Percentiles rank a stretch among this genome's conserved stretches.
phyloP scores from a whole-genome alignment of 176 grass and related monocot genomes.

The Juncus inflexus region DNA sequence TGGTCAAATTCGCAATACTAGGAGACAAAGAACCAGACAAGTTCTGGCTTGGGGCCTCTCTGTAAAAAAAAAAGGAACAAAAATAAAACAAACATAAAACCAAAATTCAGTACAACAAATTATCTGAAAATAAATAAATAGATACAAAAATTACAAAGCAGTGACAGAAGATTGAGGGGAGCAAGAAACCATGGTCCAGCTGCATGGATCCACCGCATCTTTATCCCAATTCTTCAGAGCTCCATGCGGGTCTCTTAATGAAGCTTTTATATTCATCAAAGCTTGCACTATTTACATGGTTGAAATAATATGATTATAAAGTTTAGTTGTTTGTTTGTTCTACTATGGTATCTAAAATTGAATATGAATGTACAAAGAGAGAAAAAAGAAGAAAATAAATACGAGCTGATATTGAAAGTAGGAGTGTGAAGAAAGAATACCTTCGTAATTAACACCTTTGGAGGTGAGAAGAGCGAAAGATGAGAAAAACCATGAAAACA shows the following conservation, averaged over 20 bases:
- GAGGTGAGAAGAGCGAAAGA: conserved; percentile 53
- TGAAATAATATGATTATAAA: conserved; percentile 2
- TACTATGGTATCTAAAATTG: not conserved
- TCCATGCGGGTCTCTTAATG: conserved; percentile 68
- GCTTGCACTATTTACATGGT: conserved; percentile 61
- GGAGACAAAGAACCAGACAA: conserved; percentile 75
- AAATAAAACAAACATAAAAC: conserved; percentile 7
- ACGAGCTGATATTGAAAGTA: conserved; percentile 13
- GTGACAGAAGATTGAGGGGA: conserved; percentile 53
- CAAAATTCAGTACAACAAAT: not conserved
- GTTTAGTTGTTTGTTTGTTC: not conserved
- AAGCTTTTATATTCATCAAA: conserved; percentile 70
- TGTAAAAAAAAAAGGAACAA: conserved; percentile 23
- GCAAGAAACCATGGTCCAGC: conserved; percentile 71
- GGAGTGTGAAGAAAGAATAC: conserved; percentile 28
- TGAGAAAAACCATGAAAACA: conserved; percentile 36
- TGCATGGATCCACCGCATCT: conserved; percentile 86
- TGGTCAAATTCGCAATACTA: conserved; percentile 67
- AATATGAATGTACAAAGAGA: not conserved
- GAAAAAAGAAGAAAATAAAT: not conserved
- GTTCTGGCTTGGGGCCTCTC: conserved; percentile 59
- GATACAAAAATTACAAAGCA: conserved; percentile 40
- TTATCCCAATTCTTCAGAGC: conserved; percentile 82
- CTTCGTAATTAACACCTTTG: conserved; percentile 94
- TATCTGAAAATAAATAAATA: not conserved